A percentile compares a stretch with the other conserved stretches of the same genome.
phyloP scores from a whole-genome alignment of 495 filamentous ascomycete species.

The Penicillium coffeae region DNA sequence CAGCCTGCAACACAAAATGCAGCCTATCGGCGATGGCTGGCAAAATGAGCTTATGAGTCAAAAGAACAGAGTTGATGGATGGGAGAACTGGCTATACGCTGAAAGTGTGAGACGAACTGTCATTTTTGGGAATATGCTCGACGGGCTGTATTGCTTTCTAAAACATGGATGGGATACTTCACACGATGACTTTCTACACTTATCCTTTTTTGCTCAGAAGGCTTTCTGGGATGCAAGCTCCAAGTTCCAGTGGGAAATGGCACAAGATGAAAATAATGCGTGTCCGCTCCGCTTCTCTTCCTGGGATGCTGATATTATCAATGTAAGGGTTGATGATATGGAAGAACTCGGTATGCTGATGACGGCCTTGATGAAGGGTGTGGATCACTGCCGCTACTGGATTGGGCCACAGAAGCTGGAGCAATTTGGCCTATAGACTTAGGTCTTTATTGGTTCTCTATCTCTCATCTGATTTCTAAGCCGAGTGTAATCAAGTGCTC shows the following conservation, averaged over 20 bases:
- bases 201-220: constrained; percentile 7
- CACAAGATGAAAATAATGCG: neutral
- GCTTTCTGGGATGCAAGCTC: constrained; percentile 7
- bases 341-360: neutral
- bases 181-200: constrained; percentile 1
- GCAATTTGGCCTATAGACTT: neutral
- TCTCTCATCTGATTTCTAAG: too few species aligned
- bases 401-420: neutral
- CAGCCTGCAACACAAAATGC: neutral
- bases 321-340: neutral
- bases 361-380: neutral
- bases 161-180: constrained; percentile 10
- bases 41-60: neutral
- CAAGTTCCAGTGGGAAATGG: neutral
- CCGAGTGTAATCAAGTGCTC: too few species aligned
- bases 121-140: constrained; percentile 1
- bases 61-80: neutral
- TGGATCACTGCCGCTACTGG: neutral
- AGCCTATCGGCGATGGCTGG: neutral
- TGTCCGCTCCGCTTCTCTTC: neutral
- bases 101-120: constrained; percentile 10
- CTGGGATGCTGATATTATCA: neutral
- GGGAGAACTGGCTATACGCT: constrained; percentile 2
- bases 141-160: constrained; percentile 9
- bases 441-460: neutral